Evolutionary conservation across 2,329 filamentous ascomycete genomes (phyloP).

Genomic region (Elsinoe necatrix): DNA sequence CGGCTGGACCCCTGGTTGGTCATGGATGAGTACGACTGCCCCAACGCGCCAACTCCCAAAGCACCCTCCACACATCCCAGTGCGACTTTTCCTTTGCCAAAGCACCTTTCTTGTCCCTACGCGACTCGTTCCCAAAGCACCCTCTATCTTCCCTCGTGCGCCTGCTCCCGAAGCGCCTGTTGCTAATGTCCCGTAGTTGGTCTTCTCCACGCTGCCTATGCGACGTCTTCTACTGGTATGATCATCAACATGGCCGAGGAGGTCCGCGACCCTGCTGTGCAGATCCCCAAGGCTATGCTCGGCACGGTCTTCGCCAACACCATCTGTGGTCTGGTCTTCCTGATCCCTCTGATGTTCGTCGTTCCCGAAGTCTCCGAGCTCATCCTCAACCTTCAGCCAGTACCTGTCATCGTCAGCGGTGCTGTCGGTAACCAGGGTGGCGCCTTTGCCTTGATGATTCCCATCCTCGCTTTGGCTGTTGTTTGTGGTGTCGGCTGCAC

Average conservation of each 20-base stretch:
- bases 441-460: conserved; percentile 54
- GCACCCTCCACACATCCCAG: not conserved
- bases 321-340: conserved; percentile 56
- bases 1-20: conserved; percentile 62
- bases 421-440: conserved; percentile 53
- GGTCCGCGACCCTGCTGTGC: conserved; percentile 54
- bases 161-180: not conserved
- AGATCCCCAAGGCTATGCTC: conserved; percentile 67
- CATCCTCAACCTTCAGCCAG: conserved; percentile 46
- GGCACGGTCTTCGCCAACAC: conserved; percentile 58
- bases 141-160: not conserved
- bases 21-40: conserved; percentile 42
- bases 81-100: not conserved
- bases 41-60: conserved; percentile 11
- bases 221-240: conserved; percentile 70
- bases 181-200: conserved; percentile 44
- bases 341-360: conserved; percentile 62
- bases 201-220: conserved; percentile 63
- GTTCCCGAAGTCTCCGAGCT: conserved; percentile 54
- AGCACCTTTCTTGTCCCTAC: not conserved
- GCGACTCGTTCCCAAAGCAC: not conserved
- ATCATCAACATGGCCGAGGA: conserved; percentile 73
- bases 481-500: conserved; percentile 63
- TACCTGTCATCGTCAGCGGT: conserved; percentile 55
- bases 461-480: conserved; percentile 57